Evolutionary conservation across 345 rosid species (phyloP), one percentile per base, ranked within the genome.

Genomic region (Corchorus capsularis): DNA sequence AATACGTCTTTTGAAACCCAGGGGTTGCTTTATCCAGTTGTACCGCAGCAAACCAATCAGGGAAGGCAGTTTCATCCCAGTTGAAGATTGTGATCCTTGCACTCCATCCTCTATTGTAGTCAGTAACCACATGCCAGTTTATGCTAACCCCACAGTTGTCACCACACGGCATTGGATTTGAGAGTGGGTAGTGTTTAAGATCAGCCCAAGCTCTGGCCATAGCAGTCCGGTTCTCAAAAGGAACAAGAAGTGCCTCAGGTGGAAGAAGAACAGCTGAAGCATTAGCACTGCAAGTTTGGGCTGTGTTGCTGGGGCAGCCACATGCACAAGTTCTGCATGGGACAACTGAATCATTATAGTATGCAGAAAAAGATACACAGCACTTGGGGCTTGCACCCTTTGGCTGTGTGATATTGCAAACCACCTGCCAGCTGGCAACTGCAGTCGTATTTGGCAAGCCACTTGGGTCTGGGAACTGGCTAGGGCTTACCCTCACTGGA

Each of bases 121-220:
- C 99, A 0, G 97, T 91, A 19, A 81, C 74, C 12, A 96, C 37
- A 78, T 94, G 98, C 98, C 98, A 92, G 77, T 96, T 96, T 65
- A 96, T 89, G 77, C 91, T 94, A 72, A 96, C 95, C 52, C 99
- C 98, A 50, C 98, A 93, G 77, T 91, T 91, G 79, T 96, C 98
- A 27, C 89, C 88, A 72, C 98, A 96, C 0, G 99, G 98, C 88
- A 89, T 57, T 2, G 97, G 98, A 50, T 86, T 82, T 4, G 98
- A 98, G 46, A 92, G 79, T 3, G 80, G 8, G 17, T 76, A 67
- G 54, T 77, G 98, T 77, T 96, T 91, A 15, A 94, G 70, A 3
- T 15, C 62, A 6, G 98, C 89, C 99, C 99, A 96, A 47, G 95
- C 88, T 7, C 8, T 61, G 0, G 91, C 68, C 79, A 93, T 79